phyloP scores from a whole-genome alignment of 495 filamentous ascomycete species.

The Xylaria cubensis region DNA sequence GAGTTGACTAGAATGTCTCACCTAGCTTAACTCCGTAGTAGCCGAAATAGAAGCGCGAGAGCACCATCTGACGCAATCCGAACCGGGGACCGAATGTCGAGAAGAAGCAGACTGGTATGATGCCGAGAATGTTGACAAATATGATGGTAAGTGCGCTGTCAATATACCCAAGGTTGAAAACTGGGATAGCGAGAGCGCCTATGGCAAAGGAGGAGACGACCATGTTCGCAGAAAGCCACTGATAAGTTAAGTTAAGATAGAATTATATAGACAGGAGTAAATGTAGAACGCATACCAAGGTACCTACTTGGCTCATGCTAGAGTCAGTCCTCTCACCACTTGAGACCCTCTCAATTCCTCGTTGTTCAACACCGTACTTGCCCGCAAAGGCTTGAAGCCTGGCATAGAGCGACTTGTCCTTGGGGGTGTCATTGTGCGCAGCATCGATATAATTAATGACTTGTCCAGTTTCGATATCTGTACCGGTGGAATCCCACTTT shows the following conservation, averaged over 20 bases:
- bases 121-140: slow-evolving; percentile 79
- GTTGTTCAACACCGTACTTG: slow-evolving; percentile 73
- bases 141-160: slow-evolving; percentile 78
- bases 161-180: slow-evolving; percentile 75
- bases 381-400: slow-evolving; percentile 73
- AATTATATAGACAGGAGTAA: not conserved
- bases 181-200: slow-evolving; percentile 70
- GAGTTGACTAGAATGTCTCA: slow-evolving; percentile 45
- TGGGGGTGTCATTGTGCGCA: slow-evolving; percentile 67
- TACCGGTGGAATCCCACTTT: slow-evolving; percentile 8
- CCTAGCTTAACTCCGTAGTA: slow-evolving; percentile 74
- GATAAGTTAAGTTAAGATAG: slow-evolving; percentile 19
- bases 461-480: slow-evolving; percentile 48
- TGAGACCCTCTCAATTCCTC: slow-evolving; percentile 83
- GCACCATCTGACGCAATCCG: slow-evolving; percentile 83
- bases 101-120: slow-evolving; percentile 79
- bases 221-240: slow-evolving; percentile 90
- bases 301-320: slow-evolving; percentile 71
- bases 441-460: slow-evolving; percentile 61
- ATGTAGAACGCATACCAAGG: slow-evolving; percentile 65
- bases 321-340: slow-evolving; percentile 73
- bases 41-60: slow-evolving; percentile 84
- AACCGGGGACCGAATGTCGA: slow-evolving; percentile 79
- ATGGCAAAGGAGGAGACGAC: slow-evolving; percentile 83
- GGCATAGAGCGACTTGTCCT: slow-evolving; percentile 66